Conservation (phyloP, 352 stramenopile genomes). For the Aphanomyces invadans region DNA sequence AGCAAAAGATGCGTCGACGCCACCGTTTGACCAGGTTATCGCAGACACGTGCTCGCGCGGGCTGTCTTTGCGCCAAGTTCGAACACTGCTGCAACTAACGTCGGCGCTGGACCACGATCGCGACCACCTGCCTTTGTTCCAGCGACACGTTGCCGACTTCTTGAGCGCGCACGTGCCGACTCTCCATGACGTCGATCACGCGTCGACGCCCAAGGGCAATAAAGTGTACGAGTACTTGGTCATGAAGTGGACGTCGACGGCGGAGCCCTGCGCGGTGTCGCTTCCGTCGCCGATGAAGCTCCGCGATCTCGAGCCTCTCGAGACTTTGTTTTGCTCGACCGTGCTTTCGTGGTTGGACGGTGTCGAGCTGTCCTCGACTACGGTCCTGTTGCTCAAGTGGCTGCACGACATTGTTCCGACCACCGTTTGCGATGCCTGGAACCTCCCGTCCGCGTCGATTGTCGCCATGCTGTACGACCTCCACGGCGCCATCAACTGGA, state of each 20-base stretch:
- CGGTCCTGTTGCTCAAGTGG: not conserved
- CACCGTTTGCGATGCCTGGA: not conserved
- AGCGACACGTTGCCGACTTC: not conserved
- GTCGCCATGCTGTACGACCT: conserved; percentile 1
- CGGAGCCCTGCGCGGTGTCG: not conserved
- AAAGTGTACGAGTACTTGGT: not conserved
- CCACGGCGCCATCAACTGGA: not conserved
- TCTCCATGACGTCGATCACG: not conserved
- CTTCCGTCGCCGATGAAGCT: not conserved
- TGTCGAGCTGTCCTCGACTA: not conserved
- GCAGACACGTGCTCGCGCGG: not conserved
- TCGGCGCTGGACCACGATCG: not conserved
- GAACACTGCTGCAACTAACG: not conserved
- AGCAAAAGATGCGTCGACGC: not conserved
- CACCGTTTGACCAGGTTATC: not conserved
- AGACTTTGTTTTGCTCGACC: not conserved
- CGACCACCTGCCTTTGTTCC: not conserved
- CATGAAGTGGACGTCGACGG: not conserved
- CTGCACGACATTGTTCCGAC: not conserved
- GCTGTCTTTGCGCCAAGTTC: not conserved
- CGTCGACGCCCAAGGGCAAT: not conserved
- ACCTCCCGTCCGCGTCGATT: not conserved
- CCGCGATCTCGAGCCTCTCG: not conserved
- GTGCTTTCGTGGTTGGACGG: not conserved
- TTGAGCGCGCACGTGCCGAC: not conserved